Evolutionary conservation across 2,329 filamentous ascomycete species (phyloP).

Genomic region (Paramyrothecium sp.): DNA sequence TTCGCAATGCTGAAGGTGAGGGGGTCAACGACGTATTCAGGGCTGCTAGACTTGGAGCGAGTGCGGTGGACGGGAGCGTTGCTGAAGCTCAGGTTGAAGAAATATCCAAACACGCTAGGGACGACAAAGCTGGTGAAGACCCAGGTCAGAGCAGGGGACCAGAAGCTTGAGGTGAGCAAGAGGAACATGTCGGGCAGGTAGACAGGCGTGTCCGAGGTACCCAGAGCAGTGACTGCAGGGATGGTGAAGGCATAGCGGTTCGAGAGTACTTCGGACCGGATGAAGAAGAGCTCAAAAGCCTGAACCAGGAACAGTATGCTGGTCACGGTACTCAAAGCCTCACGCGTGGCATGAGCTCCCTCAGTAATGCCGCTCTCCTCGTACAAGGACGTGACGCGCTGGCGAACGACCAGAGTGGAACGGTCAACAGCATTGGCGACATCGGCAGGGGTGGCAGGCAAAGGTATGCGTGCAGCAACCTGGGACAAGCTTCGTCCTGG

Average conservation of each 20-base stretch:
- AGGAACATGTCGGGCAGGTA: conserved; percentile 79
- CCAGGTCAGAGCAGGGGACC: conserved; percentile 80
- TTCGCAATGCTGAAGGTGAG: conserved; percentile 89
- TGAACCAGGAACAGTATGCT: conserved; percentile 69
- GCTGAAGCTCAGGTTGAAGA: conserved; percentile 78
- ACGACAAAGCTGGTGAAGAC: conserved; percentile 66
- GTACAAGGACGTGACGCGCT: conserved; percentile 63
- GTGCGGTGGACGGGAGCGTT: conserved; percentile 39
- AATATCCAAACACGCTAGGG: conserved; percentile 75
- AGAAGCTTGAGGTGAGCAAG: conserved; percentile 75
- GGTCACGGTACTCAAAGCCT: conserved; percentile 68
- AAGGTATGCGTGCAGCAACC: conserved; percentile 59
- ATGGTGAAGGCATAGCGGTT: conserved; percentile 72
- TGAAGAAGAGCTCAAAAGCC: conserved; percentile 66
- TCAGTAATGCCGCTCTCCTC: conserved; percentile 66
- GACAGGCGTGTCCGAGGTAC: conserved; percentile 58
- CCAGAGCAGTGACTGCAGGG: conserved; percentile 57
- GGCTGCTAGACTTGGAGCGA: conserved; percentile 33
- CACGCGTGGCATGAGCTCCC: conserved; percentile 63
- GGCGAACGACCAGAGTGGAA: conserved; percentile 64
- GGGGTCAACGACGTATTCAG: conserved; percentile 72
- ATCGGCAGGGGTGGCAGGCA: conserved; percentile 77
- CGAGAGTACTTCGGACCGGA: conserved; percentile 70
- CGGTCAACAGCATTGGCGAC: conserved; percentile 76
- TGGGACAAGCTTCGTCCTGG: conserved; percentile 52